Evolutionary conservation across 345 rosid species (phyloP).

Genomic region (Eucalyptus tenuipes): DNA sequence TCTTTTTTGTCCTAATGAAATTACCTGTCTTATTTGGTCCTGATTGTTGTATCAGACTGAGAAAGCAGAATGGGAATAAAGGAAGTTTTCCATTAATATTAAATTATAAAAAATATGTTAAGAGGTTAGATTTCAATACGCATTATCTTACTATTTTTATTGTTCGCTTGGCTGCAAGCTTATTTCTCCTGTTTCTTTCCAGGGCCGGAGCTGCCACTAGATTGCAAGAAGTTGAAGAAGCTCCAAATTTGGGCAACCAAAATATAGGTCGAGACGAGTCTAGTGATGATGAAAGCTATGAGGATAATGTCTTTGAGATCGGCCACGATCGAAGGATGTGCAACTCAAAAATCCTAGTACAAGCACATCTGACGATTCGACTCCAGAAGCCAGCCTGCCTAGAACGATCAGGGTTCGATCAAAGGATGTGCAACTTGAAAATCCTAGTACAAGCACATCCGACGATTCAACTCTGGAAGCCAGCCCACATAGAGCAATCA

Average conservation of each 20-base stretch:
- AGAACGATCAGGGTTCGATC: neutral
- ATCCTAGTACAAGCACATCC: neutral
- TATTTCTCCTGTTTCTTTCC: neutral
- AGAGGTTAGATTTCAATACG: neutral
- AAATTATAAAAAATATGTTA: neutral
- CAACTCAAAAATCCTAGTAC: neutral
- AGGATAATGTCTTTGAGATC: neutral
- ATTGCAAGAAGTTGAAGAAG: neutral
- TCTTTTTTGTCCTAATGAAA: too few species aligned
- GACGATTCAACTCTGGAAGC: neutral
- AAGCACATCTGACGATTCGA: neutral
- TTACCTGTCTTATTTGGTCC: neutral
- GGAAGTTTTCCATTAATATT: rapidly evolving
- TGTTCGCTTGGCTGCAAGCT: neutral
- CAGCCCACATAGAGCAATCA: neutral
- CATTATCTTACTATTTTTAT: neutral
- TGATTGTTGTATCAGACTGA: neutral
- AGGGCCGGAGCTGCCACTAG: neutral
- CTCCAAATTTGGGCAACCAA: neutral
- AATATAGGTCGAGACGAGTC: neutral
- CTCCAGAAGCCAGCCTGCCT: neutral
- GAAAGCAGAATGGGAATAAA: neutral
- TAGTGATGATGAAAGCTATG: neutral
- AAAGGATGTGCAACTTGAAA: neutral
- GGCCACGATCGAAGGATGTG: neutral